A percentile compares a stretch with the other conserved stretches of the same genome.
Conservation (phyloP, 2,329 filamentous ascomycete species). For the Macroventuria anomochaeta region DNA sequence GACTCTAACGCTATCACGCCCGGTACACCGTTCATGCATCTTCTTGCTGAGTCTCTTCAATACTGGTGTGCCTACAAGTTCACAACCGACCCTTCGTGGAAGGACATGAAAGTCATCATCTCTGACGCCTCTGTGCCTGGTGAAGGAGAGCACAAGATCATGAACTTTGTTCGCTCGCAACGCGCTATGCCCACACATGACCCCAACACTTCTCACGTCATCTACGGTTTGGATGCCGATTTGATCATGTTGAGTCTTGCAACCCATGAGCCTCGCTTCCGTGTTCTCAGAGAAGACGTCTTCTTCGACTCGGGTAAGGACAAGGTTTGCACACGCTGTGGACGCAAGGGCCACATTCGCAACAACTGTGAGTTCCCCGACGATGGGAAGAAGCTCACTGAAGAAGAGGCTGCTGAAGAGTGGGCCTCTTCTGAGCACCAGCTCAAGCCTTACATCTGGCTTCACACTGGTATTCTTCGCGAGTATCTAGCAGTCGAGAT, state of each 20-base stretch:
- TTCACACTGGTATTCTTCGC: constrained; percentile 87
- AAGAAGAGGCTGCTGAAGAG: constrained; percentile 71
- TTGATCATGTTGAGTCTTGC: constrained; percentile 97
- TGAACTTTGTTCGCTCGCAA: constrained; percentile 96
- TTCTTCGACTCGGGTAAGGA: constrained; percentile 88
- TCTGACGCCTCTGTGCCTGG: constrained; percentile 97
- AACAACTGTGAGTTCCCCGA: constrained; percentile 69
- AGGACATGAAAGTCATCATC: constrained; percentile 90
- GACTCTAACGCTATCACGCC: constrained; percentile 90
- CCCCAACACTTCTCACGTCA: constrained; percentile 96
- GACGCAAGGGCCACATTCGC: constrained; percentile 89
- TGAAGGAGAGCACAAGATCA: constrained; percentile 99
- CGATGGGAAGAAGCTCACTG: constrained; percentile 71
- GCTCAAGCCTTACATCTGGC: constrained; percentile 96
- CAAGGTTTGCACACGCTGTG: constrained; percentile 86
- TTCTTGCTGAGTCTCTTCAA: constrained; percentile 84
- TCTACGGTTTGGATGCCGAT: constrained; percentile 97
- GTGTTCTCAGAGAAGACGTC: constrained; percentile 94
- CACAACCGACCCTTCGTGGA: constrained; percentile 95
- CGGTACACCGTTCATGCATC: constrained; percentile 98
- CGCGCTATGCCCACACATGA: constrained; percentile 88
- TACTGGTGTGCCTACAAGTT: constrained; percentile 99
- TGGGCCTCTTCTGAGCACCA: constrained; percentile 48
- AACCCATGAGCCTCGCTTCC: constrained; percentile 96
- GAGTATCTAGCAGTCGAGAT: constrained; percentile 94